These are phyloP conservation scores for Wickerhamiella spandovensis DNA, from an alignment of 805 yeast species.

Conservation along the genomic window DNA sequence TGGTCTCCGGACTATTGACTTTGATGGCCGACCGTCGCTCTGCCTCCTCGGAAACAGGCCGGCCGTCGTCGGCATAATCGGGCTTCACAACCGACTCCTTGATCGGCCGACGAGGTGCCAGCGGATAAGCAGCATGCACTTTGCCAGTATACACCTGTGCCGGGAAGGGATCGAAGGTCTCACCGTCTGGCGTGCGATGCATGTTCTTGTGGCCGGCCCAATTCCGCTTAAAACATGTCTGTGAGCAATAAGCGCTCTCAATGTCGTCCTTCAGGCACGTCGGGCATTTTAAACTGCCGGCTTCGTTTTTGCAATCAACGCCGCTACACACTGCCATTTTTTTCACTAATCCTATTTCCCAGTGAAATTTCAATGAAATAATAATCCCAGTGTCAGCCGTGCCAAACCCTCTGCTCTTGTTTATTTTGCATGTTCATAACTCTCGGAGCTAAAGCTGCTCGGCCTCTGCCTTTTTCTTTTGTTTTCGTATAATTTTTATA, in stretches of 20 bases:
- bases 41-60: slow-evolving; percentile 63
- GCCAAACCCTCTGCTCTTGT: too few relatives aligned
- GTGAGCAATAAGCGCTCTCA: slow-evolving; percentile 62
- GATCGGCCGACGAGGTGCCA: slow-evolving; percentile 54
- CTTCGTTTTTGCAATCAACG: slow-evolving; percentile 72
- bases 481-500: too few relatives aligned
- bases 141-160: slow-evolving; percentile 59
- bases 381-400: too few relatives aligned
- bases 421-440: too few relatives aligned
- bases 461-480: too few relatives aligned
- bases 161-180: slow-evolving; percentile 79
- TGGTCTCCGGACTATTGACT: slow-evolving; percentile 50
- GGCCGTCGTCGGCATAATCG: slow-evolving; percentile 73
- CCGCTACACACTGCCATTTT: slow-evolving; percentile 42
- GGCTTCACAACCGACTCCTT: slow-evolving; percentile 64
- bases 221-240: slow-evolving; percentile 61
- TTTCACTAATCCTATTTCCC: not conserved
- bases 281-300: slow-evolving; percentile 80
- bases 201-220: slow-evolving; percentile 50
- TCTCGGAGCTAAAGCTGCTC: too few relatives aligned
- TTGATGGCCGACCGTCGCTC: slow-evolving; percentile 44
- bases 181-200: slow-evolving; percentile 39
- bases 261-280: slow-evolving; percentile 66
- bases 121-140: slow-evolving; percentile 68
- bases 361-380: not conserved